Conservation (phyloP, 176 grass and related monocot genomes). For the Avena atlantica region DNA sequence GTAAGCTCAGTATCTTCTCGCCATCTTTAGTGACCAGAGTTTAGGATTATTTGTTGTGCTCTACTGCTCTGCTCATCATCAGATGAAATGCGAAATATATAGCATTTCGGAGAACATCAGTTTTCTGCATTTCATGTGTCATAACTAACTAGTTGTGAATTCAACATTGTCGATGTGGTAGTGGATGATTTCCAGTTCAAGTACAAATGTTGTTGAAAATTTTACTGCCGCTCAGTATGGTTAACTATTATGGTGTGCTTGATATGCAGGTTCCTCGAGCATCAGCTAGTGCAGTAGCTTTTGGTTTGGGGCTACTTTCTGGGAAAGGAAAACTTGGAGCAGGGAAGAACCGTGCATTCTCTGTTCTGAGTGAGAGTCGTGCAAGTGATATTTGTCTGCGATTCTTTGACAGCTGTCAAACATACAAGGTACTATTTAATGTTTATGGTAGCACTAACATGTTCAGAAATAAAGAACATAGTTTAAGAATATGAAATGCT, state of each 20-base stretch:
- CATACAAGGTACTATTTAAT: conserved; percentile 86
- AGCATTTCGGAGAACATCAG: background rate
- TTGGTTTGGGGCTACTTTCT: conserved; percentile 88
- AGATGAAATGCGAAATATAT: conserved; percentile 2
- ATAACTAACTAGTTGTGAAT: background rate
- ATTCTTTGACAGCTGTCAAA: conserved; percentile 84
- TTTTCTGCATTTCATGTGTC: background rate
- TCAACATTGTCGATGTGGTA: background rate
- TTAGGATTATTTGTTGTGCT: background rate
- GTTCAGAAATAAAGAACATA: background rate
- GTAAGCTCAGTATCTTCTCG: conserved; percentile 41
- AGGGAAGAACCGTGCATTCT: conserved; percentile 79
- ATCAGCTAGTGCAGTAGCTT: conserved; percentile 95
- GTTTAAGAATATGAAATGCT: background rate
- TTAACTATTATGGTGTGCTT: conserved; percentile 22
- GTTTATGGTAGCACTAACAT: conserved; percentile 33
- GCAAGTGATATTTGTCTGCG: conserved; percentile 94
- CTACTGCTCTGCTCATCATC: background rate
- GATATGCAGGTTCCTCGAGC: conserved; percentile 82
- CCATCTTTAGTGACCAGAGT: background rate
- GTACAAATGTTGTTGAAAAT: conserved; percentile 18
- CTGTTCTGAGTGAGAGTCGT: conserved; percentile 89
- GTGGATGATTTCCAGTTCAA: background rate
- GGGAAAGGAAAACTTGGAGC: conserved; percentile 91
- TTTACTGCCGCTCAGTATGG: background rate